Percentiles rank a stretch among this genome's conserved stretches.
Conservation (phyloP, 2,329 filamentous ascomycete species). For the Diplodia scrobiculata region DNA sequence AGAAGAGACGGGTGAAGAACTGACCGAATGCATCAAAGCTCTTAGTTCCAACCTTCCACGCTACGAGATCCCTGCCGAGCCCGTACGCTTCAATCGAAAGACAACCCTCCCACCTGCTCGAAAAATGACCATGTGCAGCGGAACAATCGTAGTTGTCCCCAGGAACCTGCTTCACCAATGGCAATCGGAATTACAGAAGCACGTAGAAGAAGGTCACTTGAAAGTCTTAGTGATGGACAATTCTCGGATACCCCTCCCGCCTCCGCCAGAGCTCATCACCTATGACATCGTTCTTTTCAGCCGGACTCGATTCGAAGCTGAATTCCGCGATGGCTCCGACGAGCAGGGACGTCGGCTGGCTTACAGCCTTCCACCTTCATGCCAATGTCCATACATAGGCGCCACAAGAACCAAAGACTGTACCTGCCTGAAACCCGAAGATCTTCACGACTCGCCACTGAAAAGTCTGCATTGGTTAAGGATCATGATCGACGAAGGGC, state of each 20-base stretch:
- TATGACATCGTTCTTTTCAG: slow-evolving; percentile 81
- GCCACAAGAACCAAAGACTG: slow-evolving; percentile 50
- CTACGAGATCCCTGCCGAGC: slow-evolving; percentile 47
- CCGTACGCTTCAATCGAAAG: slow-evolving; percentile 49
- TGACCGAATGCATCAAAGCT: slow-evolving; percentile 34
- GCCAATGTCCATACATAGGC: slow-evolving; percentile 50
- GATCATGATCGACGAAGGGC: slow-evolving; percentile 89
- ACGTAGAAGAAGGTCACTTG: slow-evolving; percentile 63
- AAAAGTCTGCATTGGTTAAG: slow-evolving; percentile 78
- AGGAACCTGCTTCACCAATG: slow-evolving; percentile 83
- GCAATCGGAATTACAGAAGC: slow-evolving; percentile 76
- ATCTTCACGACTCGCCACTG: slow-evolving; percentile 62
- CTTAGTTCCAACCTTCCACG: slow-evolving; percentile 43
- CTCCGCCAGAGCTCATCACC: slow-evolving; percentile 58
- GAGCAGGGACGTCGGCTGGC: slow-evolving; percentile 45
- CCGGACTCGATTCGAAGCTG: slow-evolving; percentile 69
- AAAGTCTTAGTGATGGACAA: slow-evolving; percentile 65
- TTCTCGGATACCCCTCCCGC: slow-evolving; percentile 57
- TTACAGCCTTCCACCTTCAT: slow-evolving; percentile 31
- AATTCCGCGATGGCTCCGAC: slow-evolving; percentile 58
- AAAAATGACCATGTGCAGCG: slow-evolving; percentile 65
- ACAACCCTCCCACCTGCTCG: slow-evolving; percentile 46
- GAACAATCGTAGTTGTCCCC: slow-evolving; percentile 78
- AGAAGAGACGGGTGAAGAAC: slow-evolving; percentile 53
- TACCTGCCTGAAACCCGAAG: slow-evolving; percentile 47